Percentiles rank a stretch among this genome's conserved stretches.
phyloP scores from a whole-genome alignment of 768 basidiomycete species.

The Pisolithus microcarpus region DNA sequence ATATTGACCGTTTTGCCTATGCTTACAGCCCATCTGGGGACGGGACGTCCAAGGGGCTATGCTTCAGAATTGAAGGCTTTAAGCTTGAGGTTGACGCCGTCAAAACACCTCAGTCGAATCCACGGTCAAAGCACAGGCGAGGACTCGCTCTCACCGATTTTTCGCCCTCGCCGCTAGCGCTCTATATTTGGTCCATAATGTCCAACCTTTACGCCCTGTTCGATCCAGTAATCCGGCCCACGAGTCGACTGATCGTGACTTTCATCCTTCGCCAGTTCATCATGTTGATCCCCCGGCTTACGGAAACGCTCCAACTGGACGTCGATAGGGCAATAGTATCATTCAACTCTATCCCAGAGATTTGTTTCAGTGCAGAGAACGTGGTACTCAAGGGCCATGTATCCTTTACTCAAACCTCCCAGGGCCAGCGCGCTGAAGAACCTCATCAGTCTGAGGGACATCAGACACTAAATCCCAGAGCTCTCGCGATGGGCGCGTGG shows the following conservation, averaged over 20 bases:
- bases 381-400: conserved; percentile 49
- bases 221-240: conserved; percentile 58
- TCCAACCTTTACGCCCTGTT: conserved; percentile 35
- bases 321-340: conserved; percentile 48
- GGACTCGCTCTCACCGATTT: conserved; percentile 37
- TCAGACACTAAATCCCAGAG: conserved; percentile 30
- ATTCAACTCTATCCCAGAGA: conserved; percentile 44
- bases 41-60: conserved; percentile 46
- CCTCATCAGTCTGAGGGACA: conserved; percentile 6
- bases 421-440: conserved; percentile 11
- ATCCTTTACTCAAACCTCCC: conserved; percentile 46
- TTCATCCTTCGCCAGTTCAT: conserved; percentile 51
- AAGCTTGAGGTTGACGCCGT: conserved; percentile 39
- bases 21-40: conserved; percentile 48
- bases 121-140: conserved; percentile 28
- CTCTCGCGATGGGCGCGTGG: conserved; percentile 49
- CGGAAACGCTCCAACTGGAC: conserved; percentile 62
- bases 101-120: conserved; percentile 9
- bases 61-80: conserved; percentile 56
- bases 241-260: conserved; percentile 50
- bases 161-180: conserved; percentile 30
- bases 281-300: conserved; percentile 59
- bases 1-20: conserved; percentile 59
- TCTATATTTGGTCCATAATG: conserved; percentile 26
- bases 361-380: conserved; percentile 43